Base-by-base conservation (phyloP, 1,284 basidiomycete genomes). In the Omphalotus olearius region DNA sequence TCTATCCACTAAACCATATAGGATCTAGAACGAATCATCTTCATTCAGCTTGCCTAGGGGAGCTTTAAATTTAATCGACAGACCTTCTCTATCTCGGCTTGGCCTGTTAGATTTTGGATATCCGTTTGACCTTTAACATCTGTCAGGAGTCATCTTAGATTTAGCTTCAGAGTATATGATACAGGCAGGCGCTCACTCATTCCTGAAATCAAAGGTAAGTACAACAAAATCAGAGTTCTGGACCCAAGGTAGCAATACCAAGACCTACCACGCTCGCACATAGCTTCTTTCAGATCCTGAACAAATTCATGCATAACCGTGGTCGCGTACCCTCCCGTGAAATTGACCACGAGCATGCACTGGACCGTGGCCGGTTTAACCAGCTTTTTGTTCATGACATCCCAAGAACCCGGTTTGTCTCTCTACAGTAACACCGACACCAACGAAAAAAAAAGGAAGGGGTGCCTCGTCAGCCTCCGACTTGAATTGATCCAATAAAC, bases 351-450 rank as follows among this genome's bases (percentile, higher is more conserved):
- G 4, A 62, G 57, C 67, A 71, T 69, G 6, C 51, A 54, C 25
- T 42, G 17, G 16, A 72, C 54, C 3, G 17, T 26, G 1, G 61
- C 64, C 14, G 70, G 64, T 20, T 46, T 36, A 28, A 57, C 59
- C 37, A 74, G 63, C 10, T 47, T 59, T 51, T 66, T 68, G 10
- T 60, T 53, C 59, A 69, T 67, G 50, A 72, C 62, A 50, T 71
- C 69, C 70, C 70, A 72, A 4, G 61, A 59, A 6, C 70, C 69
- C 7, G 53, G 57, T 33, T 9, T 33, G 30, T 33, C 30, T 47
- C 59, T 46, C 60, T 62, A 23, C 20, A 54, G 25, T 14, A 23
- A 23, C 23, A 23, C 23, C n/a, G n/a, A n/a, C n/a, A n/a, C n/a
- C n/a, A n/a, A n/a, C n/a, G n/a, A n/a, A 5, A 23, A 23, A 2